Percentiles rank a stretch among this genome's conserved stretches.
Conservation (phyloP, 176 grass and related monocot species). For the Lolium rigidum region DNA sequence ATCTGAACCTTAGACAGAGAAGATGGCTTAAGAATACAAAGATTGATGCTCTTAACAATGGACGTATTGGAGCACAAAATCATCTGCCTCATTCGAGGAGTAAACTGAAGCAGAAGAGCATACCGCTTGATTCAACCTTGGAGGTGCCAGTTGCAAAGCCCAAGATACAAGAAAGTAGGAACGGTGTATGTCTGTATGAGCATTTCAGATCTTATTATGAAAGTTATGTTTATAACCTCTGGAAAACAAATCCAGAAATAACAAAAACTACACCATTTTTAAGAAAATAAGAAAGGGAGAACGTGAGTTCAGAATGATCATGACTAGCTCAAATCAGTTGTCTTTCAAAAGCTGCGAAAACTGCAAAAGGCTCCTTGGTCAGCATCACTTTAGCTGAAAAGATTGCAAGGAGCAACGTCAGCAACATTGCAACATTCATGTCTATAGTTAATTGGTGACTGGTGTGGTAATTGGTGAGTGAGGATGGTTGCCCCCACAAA, state of each 20-base stretch:
- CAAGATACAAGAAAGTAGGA: constrained; percentile 14
- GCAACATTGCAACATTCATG: background rate
- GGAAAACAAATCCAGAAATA: background rate
- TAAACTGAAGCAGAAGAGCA: background rate
- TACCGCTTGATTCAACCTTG: constrained; percentile 29
- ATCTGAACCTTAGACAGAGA: background rate
- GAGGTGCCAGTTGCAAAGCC: background rate
- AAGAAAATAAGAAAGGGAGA: background rate
- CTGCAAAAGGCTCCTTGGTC: background rate
- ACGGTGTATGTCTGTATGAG: background rate
- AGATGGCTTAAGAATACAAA: background rate
- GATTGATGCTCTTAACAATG: background rate
- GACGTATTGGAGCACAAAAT: constrained; percentile 16
- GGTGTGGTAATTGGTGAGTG: background rate
- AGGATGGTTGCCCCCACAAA: constrained; percentile 15
- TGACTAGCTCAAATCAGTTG: background rate
- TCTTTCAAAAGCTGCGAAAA: background rate
- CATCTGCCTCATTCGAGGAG: background rate
- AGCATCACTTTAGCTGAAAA: constrained; percentile 30
- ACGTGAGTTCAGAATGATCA: background rate
- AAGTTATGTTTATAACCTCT: background rate
- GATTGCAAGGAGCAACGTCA: constrained; percentile 20
- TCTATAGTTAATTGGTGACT: background rate
- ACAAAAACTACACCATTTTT: background rate
- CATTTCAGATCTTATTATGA: constrained; percentile 11